Conservation (phyloP, 179 eudicot genomes). For the Heliamphora pulchella region DNA sequence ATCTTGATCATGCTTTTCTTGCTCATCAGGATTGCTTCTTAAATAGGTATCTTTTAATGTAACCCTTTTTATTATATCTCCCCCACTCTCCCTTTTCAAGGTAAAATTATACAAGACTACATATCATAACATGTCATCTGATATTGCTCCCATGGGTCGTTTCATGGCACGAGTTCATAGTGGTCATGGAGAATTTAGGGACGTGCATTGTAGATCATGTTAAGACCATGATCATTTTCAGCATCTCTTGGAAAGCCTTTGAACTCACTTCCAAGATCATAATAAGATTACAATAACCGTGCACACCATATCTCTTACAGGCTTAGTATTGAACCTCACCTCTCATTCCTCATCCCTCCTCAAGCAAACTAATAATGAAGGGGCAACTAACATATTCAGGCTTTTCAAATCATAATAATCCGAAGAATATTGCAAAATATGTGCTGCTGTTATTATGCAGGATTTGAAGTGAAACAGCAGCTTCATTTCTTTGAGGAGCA, state of each 20-base stretch:
- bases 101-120: neutral
- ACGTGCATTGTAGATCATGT: neutral
- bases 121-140: neutral
- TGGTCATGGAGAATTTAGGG: neutral
- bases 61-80: no score
- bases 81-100: neutral
- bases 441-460: neutral
- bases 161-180: constrained; percentile 11
- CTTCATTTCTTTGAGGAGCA: neutral
- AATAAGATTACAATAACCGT: neutral
- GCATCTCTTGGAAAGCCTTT: neutral
- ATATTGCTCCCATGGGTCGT: neutral
- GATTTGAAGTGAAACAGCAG: neutral
- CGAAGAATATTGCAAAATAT: neutral
- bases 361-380: neutral
- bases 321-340: no score
- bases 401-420: constrained; percentile 5
- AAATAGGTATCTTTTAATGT: neutral
- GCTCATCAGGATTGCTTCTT: constrained; percentile 4
- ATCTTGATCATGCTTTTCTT: neutral
- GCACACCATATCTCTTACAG: no score
- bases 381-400: neutral
- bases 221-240: neutral
- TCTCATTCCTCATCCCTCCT: neutral
- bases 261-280: neutral